Conservation (phyloP, 305 asterid genomes). For the Fraxinus nigra region DNA sequence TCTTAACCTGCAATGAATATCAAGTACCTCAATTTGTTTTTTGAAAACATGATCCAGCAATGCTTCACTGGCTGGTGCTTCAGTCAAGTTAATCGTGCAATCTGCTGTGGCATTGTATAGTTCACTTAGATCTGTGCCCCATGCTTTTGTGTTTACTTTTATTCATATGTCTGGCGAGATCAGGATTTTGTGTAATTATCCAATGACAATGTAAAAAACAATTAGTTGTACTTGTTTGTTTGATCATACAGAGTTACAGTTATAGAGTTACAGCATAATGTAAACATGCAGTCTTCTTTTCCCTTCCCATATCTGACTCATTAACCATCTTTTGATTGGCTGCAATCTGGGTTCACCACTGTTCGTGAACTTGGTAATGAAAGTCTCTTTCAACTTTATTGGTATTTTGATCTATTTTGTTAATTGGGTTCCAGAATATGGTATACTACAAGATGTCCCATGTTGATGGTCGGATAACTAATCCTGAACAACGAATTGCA, state of each 20-base stretch:
- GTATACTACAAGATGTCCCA: slow-evolving; percentile 96
- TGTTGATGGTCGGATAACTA: slow-evolving; percentile 94
- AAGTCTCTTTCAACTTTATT: slow-evolving; percentile 12
- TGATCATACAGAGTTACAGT: slow-evolving; percentile 7
- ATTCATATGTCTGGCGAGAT: slow-evolving; percentile 7
- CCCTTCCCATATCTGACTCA: background rate
- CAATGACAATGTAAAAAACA: background rate
- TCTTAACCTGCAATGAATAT: background rate
- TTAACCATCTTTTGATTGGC: slow-evolving; percentile 12
- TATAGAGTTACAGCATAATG: slow-evolving; percentile 12
- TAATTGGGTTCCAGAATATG: slow-evolving; percentile 67
- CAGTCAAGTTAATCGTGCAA: background rate
- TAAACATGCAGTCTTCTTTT: slow-evolving; percentile 1
- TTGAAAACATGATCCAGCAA: background rate
- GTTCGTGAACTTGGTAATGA: background rate
- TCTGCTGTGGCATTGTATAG: background rate
- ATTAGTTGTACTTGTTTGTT: slow-evolving; percentile 2
- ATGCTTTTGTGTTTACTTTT: slow-evolving; percentile 15
- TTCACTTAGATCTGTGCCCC: slow-evolving; percentile 5
- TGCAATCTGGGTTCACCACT: slow-evolving; percentile 18
- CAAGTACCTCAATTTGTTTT: background rate
- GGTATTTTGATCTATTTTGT: slow-evolving; percentile 17
- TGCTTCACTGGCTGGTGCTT: background rate
- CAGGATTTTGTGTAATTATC: background rate
- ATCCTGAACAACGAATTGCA: slow-evolving; percentile 95